Conservation (phyloP, 495 filamentous ascomycete genomes). For the Hypoxylon fragiforme region DNA sequence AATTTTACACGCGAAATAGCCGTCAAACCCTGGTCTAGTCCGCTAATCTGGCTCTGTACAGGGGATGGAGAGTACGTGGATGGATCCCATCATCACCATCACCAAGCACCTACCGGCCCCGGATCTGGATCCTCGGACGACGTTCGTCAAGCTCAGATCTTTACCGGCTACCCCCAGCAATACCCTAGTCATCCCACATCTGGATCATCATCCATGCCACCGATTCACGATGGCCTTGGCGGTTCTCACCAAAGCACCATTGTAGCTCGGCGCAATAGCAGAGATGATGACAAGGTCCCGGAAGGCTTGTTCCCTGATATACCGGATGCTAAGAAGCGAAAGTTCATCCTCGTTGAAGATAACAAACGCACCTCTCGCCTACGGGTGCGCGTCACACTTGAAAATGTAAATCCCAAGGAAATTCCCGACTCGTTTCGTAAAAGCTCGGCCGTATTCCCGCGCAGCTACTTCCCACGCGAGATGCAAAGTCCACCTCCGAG, state of each 20-base stretch:
- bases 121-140: conserved; percentile 49
- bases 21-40: conserved; percentile 27
- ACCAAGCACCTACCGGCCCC: conserved; percentile 51
- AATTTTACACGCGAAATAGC: conserved; percentile 41
- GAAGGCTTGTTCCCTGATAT: conserved; percentile 80
- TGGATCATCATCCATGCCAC: conserved; percentile 69
- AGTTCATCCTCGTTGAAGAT: conserved; percentile 96
- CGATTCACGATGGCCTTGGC: conserved; percentile 69
- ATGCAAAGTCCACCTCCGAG: conserved; percentile 78
- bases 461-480: conserved; percentile 84
- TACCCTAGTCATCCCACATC: conserved; percentile 54
- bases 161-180: conserved; percentile 70
- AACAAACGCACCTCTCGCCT: conserved; percentile 73
- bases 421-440: conserved; percentile 93
- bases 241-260: conserved; percentile 48
- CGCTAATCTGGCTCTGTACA: conserved; percentile 41
- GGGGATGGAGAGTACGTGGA: conserved; percentile 58
- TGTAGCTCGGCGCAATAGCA: conserved; percentile 36
- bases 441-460: conserved; percentile 83
- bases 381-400: conserved; percentile 83
- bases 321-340: conserved; percentile 85
- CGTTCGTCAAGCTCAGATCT: conserved; percentile 75
- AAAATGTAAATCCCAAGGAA: conserved; percentile 86
- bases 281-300: conserved; percentile 51
- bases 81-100: conserved; percentile 65